These are phyloP conservation scores for Fusarium pseudocircinatum DNA, from an alignment of 2,329 filamentous ascomycete species.

Conservation along the genomic window DNA sequence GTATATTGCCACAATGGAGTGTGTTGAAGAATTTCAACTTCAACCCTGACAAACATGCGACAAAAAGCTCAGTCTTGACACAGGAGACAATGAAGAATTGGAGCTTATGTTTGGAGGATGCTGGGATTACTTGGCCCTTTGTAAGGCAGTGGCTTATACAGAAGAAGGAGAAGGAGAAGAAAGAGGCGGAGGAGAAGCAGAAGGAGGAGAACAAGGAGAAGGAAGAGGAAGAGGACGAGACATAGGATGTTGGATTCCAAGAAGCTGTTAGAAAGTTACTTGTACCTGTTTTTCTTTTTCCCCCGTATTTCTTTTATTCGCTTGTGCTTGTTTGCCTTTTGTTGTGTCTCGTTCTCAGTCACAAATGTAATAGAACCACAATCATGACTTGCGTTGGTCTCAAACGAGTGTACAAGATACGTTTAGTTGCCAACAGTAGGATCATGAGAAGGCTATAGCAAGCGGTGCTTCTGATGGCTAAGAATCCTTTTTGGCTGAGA, in stretches of 20 bases:
- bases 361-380: neutral
- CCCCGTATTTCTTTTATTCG: neutral
- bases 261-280: neutral
- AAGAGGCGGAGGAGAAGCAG: neutral
- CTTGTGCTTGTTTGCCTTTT: neutral
- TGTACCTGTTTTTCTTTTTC: neutral
- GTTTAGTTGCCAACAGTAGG: neutral
- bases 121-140: neutral
- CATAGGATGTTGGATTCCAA: neutral
- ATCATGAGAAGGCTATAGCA: neutral
- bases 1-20: neutral
- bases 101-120: neutral
- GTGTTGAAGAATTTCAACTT: neutral
- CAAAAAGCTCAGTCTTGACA: neutral
- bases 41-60: neutral
- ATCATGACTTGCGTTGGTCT: neutral
- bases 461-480: neutral
- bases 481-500: neutral
- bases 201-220: neutral
- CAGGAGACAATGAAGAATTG: neutral
- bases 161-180: neutral
- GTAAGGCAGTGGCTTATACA: neutral
- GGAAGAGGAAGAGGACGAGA: neutral
- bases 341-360: neutral
- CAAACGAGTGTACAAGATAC: neutral